phyloP scores from a whole-genome alignment of 2,329 filamentous ascomycete genomes.

The Penicillium vulpinum region DNA sequence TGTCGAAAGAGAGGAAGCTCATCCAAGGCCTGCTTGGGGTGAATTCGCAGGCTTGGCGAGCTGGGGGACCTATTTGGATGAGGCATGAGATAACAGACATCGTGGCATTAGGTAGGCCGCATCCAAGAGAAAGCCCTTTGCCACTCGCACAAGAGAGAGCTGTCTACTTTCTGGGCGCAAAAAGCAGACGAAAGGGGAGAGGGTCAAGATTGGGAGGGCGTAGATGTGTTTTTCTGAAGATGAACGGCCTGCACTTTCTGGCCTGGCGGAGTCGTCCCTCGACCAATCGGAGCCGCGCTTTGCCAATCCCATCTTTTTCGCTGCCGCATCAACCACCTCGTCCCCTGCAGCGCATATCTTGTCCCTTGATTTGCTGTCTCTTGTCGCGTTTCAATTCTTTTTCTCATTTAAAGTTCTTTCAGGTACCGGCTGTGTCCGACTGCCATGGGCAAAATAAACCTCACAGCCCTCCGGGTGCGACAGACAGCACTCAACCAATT shows the following conservation, averaged over 20 bases:
- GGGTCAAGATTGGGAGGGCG: conserved; percentile 5
- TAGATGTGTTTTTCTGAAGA: conserved; percentile 26
- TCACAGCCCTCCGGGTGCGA: conserved; percentile 49
- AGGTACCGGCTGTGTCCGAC: conserved; percentile 2
- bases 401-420: not conserved
- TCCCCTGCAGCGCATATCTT: conserved; percentile 5
- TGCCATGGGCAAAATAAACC: conserved; percentile 49
- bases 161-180: conserved; percentile 16
- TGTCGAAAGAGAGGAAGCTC: conserved; percentile 22
- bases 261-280: conserved; percentile 33
- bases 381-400: not conserved
- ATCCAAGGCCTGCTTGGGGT: conserved; percentile 47
- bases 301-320: conserved; percentile 40
- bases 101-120: conserved; percentile 49
- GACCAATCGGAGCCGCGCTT: conserved; percentile 41
- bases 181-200: conserved; percentile 9
- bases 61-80: conserved; percentile 57
- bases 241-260: conserved; percentile 25
- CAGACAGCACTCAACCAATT: conserved; percentile 43
- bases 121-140: conserved; percentile 26
- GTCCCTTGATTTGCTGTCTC: not conserved
- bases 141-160: conserved; percentile 15
- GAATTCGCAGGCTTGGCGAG: conserved; percentile 50
- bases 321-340: conserved; percentile 22
- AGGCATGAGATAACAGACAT: conserved; percentile 67